These are phyloP conservation scores for Rhipidocladum racemiflorum DNA, from an alignment of 176 grass and related monocot genomes.

Conservation along the genomic window DNA sequence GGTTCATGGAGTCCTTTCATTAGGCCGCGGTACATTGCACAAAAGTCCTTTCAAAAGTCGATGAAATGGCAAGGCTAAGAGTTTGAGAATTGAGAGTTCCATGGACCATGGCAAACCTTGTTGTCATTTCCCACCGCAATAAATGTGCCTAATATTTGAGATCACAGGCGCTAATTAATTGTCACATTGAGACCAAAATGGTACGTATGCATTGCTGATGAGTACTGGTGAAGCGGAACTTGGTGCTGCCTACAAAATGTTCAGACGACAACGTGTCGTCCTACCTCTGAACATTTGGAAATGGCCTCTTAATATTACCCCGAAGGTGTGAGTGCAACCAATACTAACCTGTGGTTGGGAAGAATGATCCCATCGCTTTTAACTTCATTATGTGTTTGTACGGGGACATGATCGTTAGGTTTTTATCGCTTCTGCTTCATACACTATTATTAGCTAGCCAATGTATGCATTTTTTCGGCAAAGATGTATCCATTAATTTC, in stretches of 20 bases:
- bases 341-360: too few relatives aligned
- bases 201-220: background rate
- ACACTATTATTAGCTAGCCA: too few relatives aligned
- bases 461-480: too few relatives aligned
- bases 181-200: background rate
- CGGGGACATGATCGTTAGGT: background rate
- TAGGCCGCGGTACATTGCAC: background rate
- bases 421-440: too few relatives aligned
- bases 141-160: background rate
- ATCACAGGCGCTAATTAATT: background rate
- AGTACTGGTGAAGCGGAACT: background rate
- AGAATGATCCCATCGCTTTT: too few relatives aligned
- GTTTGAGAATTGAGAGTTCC: background rate
- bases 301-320: too few relatives aligned
- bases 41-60: background rate
- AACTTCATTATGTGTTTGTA: too few relatives aligned
- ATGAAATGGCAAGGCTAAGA: background rate
- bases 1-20: background rate
- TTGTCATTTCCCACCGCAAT: background rate
- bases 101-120: background rate
- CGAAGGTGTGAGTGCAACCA: too few relatives aligned
- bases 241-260: background rate
- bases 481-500: background rate
- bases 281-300: too few relatives aligned
- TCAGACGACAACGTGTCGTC: background rate